Base-by-base conservation (phyloP, 1,139 yeast genomes). In the Suhomyces anneliseae region DNA sequence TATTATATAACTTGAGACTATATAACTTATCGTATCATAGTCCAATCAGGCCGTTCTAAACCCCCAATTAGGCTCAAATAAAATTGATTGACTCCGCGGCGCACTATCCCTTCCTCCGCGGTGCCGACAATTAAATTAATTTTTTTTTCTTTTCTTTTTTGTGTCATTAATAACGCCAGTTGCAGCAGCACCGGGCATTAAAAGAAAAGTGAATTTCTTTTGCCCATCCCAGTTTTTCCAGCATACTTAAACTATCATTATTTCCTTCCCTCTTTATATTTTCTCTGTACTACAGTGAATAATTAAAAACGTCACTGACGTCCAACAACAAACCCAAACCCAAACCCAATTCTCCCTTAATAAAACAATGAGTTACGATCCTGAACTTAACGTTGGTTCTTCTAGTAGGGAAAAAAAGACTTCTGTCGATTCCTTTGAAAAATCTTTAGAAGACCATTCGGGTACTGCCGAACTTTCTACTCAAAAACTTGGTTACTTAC, bases 401-500 rank as follows among this genome's bases (percentile, higher is more conserved):
- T 27, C 42, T 9, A 6, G 34, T 40, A 51, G 47, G 36, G 34
- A 40, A 14, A 61, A 59, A 47, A 54, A 54, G 45, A 45, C 43
- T 39, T 60, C 66, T n/a, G 54, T 55, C 34, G 64, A 62, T 44
- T 60, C 65, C 19, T 65, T 56, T 45, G 67, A 65, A 41, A 58
- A 60, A 50, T 61, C 66, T 24, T 50, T 60, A 27, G 65, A 60
- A 39, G 63, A 57, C 45, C 58, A 57, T 38, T 54, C 61, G 8
- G 65, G 59, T 15, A 47, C 55, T 45, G 62, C 64, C 37, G 67
- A 62, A 39, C 59, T 62, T 42, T 51, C 26, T 48, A 43, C 32
- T 47, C 31, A 31, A n/a, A 19, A 52, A 32, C 49, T 60, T 44
- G 42, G 46, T 36, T 49, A 48, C 45, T 36, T 58, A 43, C 51